Evolutionary conservation across 148 eudicot species (phyloP).

Genomic region (Vaccinium macrocarpon): DNA sequence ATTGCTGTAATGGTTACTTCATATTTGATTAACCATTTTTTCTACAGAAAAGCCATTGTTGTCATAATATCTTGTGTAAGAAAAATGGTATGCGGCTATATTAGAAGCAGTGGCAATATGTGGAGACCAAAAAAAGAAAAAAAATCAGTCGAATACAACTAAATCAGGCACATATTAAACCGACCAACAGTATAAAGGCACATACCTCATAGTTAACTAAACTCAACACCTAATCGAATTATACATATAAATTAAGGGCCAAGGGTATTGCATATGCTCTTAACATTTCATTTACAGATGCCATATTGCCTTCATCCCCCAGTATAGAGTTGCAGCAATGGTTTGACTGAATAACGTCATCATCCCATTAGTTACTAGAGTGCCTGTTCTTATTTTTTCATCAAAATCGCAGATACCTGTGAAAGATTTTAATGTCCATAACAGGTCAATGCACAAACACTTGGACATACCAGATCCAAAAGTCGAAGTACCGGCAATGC

Average conservation of each 20-base stretch:
- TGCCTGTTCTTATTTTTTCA: background rate
- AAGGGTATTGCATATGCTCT: too few relatives aligned
- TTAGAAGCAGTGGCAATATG: too few relatives aligned
- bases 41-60: background rate
- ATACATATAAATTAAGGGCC: too few relatives aligned
- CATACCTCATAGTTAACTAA: too few relatives aligned
- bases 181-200: too few relatives aligned
- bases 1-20: background rate
- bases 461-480: slow-evolving; percentile 21
- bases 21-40: background rate
- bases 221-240: too few relatives aligned
- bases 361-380: background rate
- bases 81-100: too few relatives aligned
- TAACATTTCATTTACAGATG: background rate
- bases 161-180: too few relatives aligned
- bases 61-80: background rate
- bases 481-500: slow-evolving; percentile 33
- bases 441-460: slow-evolving; percentile 15
- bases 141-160: too few relatives aligned
- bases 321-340: background rate
- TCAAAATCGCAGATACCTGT: background rate
- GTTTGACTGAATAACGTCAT: background rate
- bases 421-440: background rate
- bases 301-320: background rate
- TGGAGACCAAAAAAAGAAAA: too few relatives aligned